A percentile compares a stretch with the other conserved stretches of the same genome.
Evolutionary conservation across 257 asterid genomes (phyloP).

Genomic region (Nicotiana tabacum): DNA sequence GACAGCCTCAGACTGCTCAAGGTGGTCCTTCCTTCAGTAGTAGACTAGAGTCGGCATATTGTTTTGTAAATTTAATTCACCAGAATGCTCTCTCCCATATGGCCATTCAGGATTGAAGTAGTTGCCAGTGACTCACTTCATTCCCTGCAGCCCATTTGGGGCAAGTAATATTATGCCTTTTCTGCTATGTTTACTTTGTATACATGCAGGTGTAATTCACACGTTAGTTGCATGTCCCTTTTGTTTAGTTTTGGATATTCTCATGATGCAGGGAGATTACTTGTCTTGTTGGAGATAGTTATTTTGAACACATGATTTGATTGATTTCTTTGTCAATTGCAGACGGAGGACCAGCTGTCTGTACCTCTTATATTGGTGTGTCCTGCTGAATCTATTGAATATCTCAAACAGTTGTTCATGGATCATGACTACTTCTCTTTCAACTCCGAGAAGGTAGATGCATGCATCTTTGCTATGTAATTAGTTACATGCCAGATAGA

Average conservation of each 20-base stretch:
- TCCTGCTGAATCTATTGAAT: constrained; percentile 44
- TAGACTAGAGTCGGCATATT: neutral
- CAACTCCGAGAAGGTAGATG: constrained; percentile 74
- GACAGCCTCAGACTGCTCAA: constrained; percentile 36
- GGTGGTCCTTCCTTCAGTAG: constrained; percentile 36
- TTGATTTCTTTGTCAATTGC: constrained; percentile 30
- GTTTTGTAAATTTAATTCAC: neutral
- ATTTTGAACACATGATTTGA: constrained; percentile 17
- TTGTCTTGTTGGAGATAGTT: neutral
- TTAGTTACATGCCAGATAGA: neutral
- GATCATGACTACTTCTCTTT: constrained; percentile 58
- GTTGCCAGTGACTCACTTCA: neutral
- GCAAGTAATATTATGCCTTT: neutral
- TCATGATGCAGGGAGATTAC: neutral
- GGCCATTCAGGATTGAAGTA: neutral
- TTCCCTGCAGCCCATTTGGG: neutral
- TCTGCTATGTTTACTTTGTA: neutral
- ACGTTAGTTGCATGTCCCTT: neutral
- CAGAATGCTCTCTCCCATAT: neutral
- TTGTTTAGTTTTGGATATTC: neutral
- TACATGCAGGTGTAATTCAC: neutral
- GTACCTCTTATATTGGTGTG: constrained; percentile 70
- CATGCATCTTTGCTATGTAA: neutral
- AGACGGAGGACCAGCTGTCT: constrained; percentile 51
- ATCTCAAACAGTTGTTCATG: constrained; percentile 51